Conservation (phyloP, 345 rosid genomes). For the Bruguiera sexangula region DNA sequence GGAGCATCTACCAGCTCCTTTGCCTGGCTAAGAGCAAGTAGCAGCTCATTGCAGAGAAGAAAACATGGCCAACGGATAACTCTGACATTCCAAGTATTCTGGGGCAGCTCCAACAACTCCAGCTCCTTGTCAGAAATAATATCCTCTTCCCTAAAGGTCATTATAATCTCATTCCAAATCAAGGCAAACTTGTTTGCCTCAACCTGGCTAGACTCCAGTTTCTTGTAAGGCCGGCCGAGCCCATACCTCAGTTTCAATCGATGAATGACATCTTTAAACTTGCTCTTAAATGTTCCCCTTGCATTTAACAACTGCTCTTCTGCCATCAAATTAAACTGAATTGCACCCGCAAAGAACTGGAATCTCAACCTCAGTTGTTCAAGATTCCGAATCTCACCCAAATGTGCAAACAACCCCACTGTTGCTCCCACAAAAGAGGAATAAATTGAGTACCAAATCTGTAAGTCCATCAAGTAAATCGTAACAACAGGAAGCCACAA, state of each 20-base stretch:
- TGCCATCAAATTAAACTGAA: conserved; percentile 95
- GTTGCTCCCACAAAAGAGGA: conserved; percentile 84
- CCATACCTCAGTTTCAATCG: conserved; percentile 92
- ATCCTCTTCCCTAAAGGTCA: conserved; percentile 91
- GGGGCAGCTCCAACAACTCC: conserved; percentile 84
- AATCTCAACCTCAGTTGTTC: conserved; percentile 85
- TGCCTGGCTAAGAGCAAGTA: conserved; percentile 95
- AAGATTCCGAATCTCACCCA: conserved; percentile 93
- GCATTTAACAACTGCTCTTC: conserved; percentile 88
- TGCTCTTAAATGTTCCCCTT: conserved; percentile 66
- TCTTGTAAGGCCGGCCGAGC: conserved; percentile 81
- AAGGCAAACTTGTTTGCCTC: conserved; percentile 91
- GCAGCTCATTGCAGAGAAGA: conserved; percentile 87
- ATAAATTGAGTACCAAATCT: conserved; percentile 89
- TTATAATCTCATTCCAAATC: conserved; percentile 91
- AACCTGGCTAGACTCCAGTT: conserved; percentile 90
- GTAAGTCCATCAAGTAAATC: conserved; percentile 87
- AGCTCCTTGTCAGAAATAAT: conserved; percentile 83
- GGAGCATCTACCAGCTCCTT: conserved; percentile 89
- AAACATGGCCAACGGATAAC: conserved; percentile 96
- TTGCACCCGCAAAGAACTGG: conserved; percentile 96
- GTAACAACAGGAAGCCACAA: conserved; percentile 84
- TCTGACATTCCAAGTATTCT: conserved; percentile 82
- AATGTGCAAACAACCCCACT: conserved; percentile 82
- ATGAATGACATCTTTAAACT: conserved; percentile 73